Percentiles rank a stretch among this genome's conserved stretches.
Conservation (phyloP, 73 alveolate genomes). For the Paramecium bursaria region DNA sequence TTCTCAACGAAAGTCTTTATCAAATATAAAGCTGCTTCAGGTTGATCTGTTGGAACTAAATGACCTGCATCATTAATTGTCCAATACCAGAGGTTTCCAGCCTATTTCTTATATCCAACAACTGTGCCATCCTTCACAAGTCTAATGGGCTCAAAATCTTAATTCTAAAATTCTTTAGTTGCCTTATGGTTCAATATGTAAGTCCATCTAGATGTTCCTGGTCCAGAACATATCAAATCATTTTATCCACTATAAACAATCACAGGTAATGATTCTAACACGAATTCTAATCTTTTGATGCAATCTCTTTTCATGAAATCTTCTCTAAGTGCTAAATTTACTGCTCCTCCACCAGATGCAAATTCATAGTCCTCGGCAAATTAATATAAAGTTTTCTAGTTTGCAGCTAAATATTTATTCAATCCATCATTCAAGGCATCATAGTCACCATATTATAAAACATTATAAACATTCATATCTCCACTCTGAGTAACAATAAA, state of each 20-base stretch:
- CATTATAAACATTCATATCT: conserved; percentile 28
- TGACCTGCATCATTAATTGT: conserved; percentile 65
- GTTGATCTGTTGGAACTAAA: conserved; percentile 65
- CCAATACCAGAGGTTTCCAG: conserved; percentile 39
- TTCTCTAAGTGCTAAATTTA: conserved; percentile 27
- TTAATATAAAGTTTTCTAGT: neutral
- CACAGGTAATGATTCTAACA: conserved; percentile 14
- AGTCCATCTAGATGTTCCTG: conserved; percentile 58
- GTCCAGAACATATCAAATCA: conserved; percentile 55
- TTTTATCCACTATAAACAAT: conserved; percentile 60
- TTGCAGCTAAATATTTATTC: neutral
- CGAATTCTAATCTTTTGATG: conserved; percentile 30
- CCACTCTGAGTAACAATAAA: conserved; percentile 28
- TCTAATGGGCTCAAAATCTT: neutral
- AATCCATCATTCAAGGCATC: neutral
- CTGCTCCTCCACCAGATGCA: conserved; percentile 35
- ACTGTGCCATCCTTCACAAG: neutral
- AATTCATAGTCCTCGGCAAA: conserved; percentile 56
- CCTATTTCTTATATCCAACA: conserved; percentile 36
- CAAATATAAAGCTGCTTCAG: conserved; percentile 57
- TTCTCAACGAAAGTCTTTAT: conserved; percentile 39
- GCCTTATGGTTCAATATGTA: conserved; percentile 20
- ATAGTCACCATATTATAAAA: conserved; percentile 38
- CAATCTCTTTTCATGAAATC: conserved; percentile 68
- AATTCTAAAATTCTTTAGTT: neutral